Evolutionary conservation across 1,284 basidiomycete species (phyloP).

Genomic region (Flammula alnicola): DNA sequence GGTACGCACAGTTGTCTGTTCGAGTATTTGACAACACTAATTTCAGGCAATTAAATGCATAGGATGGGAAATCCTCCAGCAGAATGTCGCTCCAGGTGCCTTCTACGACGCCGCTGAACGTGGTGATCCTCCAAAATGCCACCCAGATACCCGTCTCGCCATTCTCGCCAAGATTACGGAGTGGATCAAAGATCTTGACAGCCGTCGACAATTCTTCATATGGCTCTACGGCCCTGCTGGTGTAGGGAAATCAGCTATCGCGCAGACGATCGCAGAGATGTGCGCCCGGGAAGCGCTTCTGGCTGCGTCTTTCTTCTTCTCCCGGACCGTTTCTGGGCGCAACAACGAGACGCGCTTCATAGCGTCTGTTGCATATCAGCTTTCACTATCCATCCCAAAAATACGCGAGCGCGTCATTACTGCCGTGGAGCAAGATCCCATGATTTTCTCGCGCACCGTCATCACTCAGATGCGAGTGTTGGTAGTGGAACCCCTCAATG

Average conservation of each 20-base stretch:
- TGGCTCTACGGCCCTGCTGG: slow-evolving; percentile 10
- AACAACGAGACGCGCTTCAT: slow-evolving; percentile 3
- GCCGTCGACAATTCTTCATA: background rate
- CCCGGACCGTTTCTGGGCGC: background rate
- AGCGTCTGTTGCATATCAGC: slow-evolving; percentile 7
- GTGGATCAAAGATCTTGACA: slow-evolving; percentile 1
- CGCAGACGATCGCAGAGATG: too few species aligned
- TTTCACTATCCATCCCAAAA: background rate
- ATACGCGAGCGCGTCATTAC: background rate
- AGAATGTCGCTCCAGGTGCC: too few species aligned
- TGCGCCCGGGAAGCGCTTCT: background rate
- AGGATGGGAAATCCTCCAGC: too few species aligned
- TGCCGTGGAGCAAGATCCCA: background rate
- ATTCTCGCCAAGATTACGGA: slow-evolving; percentile 8
- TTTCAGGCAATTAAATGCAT: too few species aligned
- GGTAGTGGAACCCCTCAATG: background rate
- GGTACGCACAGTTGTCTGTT: too few species aligned
- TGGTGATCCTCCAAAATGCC: too few species aligned
- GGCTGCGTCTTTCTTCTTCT: slow-evolving; percentile 5
- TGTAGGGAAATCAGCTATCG: slow-evolving; percentile 2
- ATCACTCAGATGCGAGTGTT: slow-evolving; percentile 4
- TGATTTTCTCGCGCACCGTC: background rate
- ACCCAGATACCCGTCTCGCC: too few species aligned
- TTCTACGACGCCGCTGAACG: too few species aligned
- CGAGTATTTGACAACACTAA: too few species aligned